Conservation (phyloP, 306 rosid species). For the Cicer yamashitae region DNA sequence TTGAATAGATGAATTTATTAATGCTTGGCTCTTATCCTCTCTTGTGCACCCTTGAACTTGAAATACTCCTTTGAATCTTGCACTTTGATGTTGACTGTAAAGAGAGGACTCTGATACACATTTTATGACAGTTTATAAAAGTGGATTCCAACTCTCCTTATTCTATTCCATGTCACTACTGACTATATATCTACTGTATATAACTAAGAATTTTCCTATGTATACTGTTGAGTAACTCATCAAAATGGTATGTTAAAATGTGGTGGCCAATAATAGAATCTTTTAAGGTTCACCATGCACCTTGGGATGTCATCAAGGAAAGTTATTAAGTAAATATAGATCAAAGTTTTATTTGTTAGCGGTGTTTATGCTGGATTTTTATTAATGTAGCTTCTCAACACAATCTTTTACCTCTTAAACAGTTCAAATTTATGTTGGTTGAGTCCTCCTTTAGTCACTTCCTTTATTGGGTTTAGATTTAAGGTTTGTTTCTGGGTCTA, state of each 20-base stretch:
- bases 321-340: neutral
- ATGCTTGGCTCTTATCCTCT: neutral
- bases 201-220: neutral
- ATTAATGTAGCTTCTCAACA: neutral
- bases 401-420: conserved; percentile 6
- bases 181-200: neutral
- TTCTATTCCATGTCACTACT: conserved; percentile 1
- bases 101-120: neutral
- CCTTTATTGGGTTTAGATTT: neutral
- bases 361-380: neutral
- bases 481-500: neutral
- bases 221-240: conserved; percentile 7
- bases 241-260: conserved; percentile 16
- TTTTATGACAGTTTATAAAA: neutral
- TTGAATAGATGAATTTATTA: neutral
- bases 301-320: neutral
- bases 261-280: neutral
- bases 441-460: neutral
- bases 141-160: conserved; percentile 16
- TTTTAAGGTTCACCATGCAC: neutral
- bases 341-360: neutral
- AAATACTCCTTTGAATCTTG: conserved; percentile 30
- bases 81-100: conserved; percentile 1
- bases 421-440: neutral
- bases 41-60: neutral